Evolutionary conservation across 2,329 filamentous ascomycete genomes (phyloP).

Genomic region (Didymella exigua): DNA sequence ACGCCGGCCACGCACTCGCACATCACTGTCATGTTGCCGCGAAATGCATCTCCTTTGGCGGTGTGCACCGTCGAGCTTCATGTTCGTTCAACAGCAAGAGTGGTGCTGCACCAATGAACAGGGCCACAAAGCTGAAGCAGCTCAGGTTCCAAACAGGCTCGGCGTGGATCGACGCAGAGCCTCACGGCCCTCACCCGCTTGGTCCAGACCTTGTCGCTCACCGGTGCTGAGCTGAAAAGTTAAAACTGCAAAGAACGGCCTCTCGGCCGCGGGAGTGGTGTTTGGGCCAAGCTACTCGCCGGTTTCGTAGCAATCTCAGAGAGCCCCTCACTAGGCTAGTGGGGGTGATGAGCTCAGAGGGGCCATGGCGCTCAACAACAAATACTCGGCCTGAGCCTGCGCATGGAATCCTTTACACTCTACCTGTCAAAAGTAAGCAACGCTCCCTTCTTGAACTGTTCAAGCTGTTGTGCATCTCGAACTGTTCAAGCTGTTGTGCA

Average conservation of each 20-base stretch:
- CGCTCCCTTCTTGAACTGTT: background rate
- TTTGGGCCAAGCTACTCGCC: slow-evolving; percentile 16
- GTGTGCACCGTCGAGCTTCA: background rate
- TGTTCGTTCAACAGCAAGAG: background rate
- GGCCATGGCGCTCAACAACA: slow-evolving; percentile 20
- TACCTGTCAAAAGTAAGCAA: slow-evolving; percentile 10
- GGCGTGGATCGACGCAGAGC: slow-evolving; percentile 2
- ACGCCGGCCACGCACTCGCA: background rate
- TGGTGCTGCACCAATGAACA: no score
- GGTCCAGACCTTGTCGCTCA: slow-evolving; percentile 7
- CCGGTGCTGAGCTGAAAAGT: slow-evolving; percentile 10
- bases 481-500: no score
- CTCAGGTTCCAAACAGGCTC: background rate
- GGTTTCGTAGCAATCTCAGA: slow-evolving; percentile 18
- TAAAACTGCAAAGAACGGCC: no score
- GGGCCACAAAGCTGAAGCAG: background rate
- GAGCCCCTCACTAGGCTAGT: slow-evolving; percentile 11
- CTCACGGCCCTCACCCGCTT: slow-evolving; percentile 6
- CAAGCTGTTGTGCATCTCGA: no score
- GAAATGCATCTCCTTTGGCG: background rate
- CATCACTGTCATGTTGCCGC: background rate
- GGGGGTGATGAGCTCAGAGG: slow-evolving; percentile 10
- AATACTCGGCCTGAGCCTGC: slow-evolving; percentile 26
- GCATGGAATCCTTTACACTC: slow-evolving; percentile 9
- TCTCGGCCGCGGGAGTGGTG: slow-evolving; percentile 21